A percentile compares a stretch with the other conserved stretches of the same genome.
Evolutionary conservation across 2,329 filamentous ascomycete species (phyloP).

Genomic region (Diaporthe citrichinensis): DNA sequence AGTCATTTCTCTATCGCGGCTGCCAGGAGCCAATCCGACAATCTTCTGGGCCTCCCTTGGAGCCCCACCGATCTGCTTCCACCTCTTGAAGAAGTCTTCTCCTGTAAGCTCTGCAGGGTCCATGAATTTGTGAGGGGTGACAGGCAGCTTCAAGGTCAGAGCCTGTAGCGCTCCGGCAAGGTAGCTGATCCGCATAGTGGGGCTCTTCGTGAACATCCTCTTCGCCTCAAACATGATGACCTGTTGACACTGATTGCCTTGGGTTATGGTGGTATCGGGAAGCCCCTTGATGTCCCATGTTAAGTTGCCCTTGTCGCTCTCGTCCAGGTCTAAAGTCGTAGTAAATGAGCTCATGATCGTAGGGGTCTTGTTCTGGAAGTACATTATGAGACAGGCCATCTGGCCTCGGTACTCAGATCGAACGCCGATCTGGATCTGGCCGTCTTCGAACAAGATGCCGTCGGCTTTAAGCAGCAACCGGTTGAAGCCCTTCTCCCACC

Average conservation of each 20-base stretch:
- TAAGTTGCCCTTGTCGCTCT: conserved; percentile 74
- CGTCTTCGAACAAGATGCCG: conserved; percentile 94
- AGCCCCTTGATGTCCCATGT: conserved; percentile 91
- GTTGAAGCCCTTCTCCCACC: conserved; percentile 94
- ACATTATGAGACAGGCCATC: conserved; percentile 94
- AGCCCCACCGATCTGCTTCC: conserved; percentile 96
- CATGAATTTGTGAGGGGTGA: conserved; percentile 96
- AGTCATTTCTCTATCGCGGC: conserved; percentile 74
- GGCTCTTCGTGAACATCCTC: conserved; percentile 83
- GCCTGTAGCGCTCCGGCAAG: conserved; percentile 94
- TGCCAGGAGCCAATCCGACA: conserved; percentile 75
- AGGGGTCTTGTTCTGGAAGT: conserved; percentile 95
- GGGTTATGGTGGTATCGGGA: conserved; percentile 83
- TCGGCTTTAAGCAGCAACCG: conserved; percentile 84
- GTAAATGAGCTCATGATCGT: conserved; percentile 91
- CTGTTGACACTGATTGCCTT: conserved; percentile 87
- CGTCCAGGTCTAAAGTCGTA: conserved; percentile 89
- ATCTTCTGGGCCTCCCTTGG: conserved; percentile 91
- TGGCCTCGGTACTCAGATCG: conserved; percentile 96
- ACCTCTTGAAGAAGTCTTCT: conserved; percentile 98
- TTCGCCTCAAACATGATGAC: conserved; percentile 95
- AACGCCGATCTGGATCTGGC: conserved; percentile 91
- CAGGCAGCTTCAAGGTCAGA: conserved; percentile 89
- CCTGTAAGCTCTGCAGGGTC: conserved; percentile 86
- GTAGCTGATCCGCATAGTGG: conserved; percentile 95